Conservation (phyloP, 2,329 filamentous ascomycete species). For the Aureobasidium sp. region DNA sequence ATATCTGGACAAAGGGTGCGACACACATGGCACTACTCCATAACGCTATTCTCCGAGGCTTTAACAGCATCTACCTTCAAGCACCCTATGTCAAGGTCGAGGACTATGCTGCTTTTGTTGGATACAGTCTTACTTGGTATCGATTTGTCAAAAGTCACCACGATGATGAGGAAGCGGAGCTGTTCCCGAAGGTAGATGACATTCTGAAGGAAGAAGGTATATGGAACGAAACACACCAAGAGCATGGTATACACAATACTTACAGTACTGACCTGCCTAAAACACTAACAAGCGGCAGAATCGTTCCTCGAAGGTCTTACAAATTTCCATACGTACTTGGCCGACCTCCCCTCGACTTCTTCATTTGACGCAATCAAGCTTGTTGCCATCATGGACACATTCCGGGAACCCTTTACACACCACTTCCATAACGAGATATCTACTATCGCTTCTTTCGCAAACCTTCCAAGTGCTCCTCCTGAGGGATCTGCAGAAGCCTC, state of each 20-base stretch:
- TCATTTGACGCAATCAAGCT: background rate
- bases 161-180: constrained; percentile 9
- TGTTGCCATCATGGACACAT: constrained; percentile 4
- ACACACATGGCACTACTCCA: constrained; percentile 34
- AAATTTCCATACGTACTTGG: background rate
- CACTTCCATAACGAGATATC: constrained; percentile 7
- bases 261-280: background rate
- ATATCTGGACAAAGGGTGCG: constrained; percentile 19
- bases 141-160: constrained; percentile 7
- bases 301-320: constrained; percentile 2
- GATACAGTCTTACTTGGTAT: constrained; percentile 8
- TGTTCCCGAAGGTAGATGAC: constrained; percentile 9
- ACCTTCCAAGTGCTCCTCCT: background rate
- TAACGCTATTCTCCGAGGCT: constrained; percentile 34
- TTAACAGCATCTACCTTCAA: constrained; percentile 36
- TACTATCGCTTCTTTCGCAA: background rate
- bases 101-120: constrained; percentile 1
- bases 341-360: background rate
- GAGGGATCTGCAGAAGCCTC: background rate
- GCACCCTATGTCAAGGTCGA: constrained; percentile 25
- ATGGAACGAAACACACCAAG: constrained; percentile 3
- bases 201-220: constrained; percentile 2
- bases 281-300: background rate
- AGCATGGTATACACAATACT: background rate
- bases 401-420: background rate